Evolutionary conservation across 352 stramenopile species (phyloP).

Genomic region (Globisporangium ultimum): DNA sequence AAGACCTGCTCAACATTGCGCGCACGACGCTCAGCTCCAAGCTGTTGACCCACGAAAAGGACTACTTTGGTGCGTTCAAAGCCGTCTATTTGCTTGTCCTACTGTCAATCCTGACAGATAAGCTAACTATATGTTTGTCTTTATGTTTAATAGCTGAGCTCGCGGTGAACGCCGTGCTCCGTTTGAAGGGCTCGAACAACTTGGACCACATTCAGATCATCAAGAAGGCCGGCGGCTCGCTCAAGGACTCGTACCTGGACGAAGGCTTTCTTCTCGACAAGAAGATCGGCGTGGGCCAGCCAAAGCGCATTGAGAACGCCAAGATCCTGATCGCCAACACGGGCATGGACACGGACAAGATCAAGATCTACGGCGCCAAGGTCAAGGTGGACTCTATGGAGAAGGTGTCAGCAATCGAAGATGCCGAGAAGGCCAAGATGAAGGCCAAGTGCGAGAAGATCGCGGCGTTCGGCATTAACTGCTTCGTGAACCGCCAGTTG

Average conservation of each 20-base stretch:
- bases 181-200: constrained; percentile 94
- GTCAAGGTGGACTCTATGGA: constrained; percentile 98
- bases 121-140: not conserved
- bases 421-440: constrained; percentile 99
- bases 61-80: constrained; percentile 89
- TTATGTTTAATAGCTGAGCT: constrained; percentile 58
- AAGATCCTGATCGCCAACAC: constrained; percentile 99
- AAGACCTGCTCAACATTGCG: constrained; percentile 97
- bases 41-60: constrained; percentile 97
- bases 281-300: constrained; percentile 94
- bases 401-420: constrained; percentile 99
- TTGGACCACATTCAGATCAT: constrained; percentile 99
- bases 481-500: constrained; percentile 99
- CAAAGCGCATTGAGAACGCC: constrained; percentile 96
- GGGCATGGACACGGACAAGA: constrained; percentile 99
- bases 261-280: constrained; percentile 99
- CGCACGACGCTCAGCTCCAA: constrained; percentile 98
- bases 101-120: too few species aligned
- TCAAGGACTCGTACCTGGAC: constrained; percentile 98
- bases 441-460: constrained; percentile 98
- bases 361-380: constrained; percentile 99
- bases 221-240: constrained; percentile 95
- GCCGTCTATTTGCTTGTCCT: not conserved
- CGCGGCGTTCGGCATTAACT: constrained; percentile 97
- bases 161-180: constrained; percentile 95